Evolutionary conservation across 805 yeast genomes (phyloP).

Genomic region (Yamadazyma scolyti): DNA sequence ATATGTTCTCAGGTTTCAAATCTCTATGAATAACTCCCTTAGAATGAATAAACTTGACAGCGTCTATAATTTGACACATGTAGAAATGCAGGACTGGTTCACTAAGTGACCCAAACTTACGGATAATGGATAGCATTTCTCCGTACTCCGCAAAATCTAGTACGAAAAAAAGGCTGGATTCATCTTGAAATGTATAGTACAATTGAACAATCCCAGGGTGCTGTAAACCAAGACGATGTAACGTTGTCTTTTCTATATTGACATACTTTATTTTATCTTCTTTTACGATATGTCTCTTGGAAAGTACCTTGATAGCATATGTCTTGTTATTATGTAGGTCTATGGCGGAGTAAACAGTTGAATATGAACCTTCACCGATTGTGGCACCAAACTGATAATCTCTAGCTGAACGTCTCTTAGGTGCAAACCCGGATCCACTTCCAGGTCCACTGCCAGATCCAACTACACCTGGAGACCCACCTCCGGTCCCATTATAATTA

Average conservation of each 20-base stretch:
- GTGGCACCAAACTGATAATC: constrained; percentile 88
- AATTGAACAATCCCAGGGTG: constrained; percentile 94
- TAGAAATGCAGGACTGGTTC: constrained; percentile 77
- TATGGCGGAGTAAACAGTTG: constrained; percentile 85
- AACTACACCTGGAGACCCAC: no score
- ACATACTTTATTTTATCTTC: constrained; percentile 95
- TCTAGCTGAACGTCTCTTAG: constrained; percentile 52
- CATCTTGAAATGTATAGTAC: constrained; percentile 94
- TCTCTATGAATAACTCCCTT: constrained; percentile 92
- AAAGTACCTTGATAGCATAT: constrained; percentile 87
- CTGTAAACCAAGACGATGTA: constrained; percentile 75
- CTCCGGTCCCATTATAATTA: no score
- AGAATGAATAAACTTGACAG: constrained; percentile 82
- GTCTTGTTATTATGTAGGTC: constrained; percentile 71
- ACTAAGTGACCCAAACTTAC: constrained; percentile 72
- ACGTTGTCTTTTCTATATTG: constrained; percentile 87
- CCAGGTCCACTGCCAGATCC: no score
- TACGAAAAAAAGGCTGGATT: constrained; percentile 81
- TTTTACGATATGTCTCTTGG: constrained; percentile 87
- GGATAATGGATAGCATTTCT: constrained; percentile 78
- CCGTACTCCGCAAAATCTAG: constrained; percentile 94
- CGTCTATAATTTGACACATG: constrained; percentile 84
- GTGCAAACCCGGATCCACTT: no score
- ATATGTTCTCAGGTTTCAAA: constrained; percentile 88
- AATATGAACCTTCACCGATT: constrained; percentile 94